Conservation (phyloP, 164 flowering plant species). For the Amborella trichopoda region DNA sequence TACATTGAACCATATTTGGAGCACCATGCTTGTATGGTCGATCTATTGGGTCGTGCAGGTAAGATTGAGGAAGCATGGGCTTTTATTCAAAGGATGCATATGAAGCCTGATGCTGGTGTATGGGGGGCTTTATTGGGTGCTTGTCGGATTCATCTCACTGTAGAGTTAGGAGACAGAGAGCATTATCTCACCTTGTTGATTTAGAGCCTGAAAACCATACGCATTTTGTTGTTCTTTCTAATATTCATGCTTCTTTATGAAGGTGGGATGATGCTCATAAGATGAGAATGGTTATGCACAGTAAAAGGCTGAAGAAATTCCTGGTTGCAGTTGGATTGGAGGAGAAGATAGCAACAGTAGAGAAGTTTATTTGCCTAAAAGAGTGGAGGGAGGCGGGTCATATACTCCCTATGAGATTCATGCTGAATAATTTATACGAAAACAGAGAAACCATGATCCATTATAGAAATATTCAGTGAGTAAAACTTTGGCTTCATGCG, state of each 20-base stretch:
- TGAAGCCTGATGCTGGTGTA: constrained; percentile 50
- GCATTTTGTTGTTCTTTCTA: constrained; percentile 41
- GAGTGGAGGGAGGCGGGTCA: no score
- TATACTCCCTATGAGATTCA: no score
- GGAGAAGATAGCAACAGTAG: no score
- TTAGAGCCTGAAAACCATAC: constrained; percentile 48
- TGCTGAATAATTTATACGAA: no score
- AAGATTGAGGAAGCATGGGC: constrained; percentile 34
- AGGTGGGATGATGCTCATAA: constrained; percentile 42
- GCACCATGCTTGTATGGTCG: constrained; percentile 74
- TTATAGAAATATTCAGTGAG: no score
- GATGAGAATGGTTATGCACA: constrained; percentile 25
- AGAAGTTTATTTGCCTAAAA: no score
- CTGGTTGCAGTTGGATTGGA: constrained; percentile 70
- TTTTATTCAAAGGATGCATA: constrained; percentile 37
- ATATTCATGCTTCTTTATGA: constrained; percentile 40
- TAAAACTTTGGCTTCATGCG: no score
- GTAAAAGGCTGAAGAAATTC: constrained; percentile 33
- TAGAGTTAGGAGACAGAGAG: constrained; percentile 33
- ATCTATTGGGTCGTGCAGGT: constrained; percentile 63
- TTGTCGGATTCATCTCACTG: constrained; percentile 43
- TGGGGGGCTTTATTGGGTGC: constrained; percentile 72
- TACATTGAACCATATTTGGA: constrained; percentile 37
- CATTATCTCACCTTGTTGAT: constrained; percentile 28
- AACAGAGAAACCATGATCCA: no score